These are phyloP conservation scores for Salmacisia buchloeana DNA, from an alignment of 1,284 basidiomycete genomes.

Conservation along the genomic window DNA sequence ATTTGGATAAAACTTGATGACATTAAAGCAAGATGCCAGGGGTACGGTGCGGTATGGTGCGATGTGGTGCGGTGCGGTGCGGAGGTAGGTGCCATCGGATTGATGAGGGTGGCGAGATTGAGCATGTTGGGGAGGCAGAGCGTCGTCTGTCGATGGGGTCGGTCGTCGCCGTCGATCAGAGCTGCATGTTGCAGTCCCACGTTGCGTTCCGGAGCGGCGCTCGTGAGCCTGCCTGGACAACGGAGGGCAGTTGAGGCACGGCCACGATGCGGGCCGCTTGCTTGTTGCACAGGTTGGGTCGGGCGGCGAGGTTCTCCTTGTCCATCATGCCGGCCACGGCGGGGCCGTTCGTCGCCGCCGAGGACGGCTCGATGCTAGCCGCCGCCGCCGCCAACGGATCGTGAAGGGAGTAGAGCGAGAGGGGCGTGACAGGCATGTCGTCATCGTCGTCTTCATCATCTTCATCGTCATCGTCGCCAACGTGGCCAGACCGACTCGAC, in stretches of 20 bases:
- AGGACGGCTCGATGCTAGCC: background rate
- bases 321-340: background rate
- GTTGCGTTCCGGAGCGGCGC: background rate
- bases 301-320: background rate
- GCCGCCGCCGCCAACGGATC: background rate
- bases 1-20: no score
- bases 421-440: constrained; percentile 48
- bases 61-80: no score
- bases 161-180: background rate
- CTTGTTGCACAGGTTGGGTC: background rate
- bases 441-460: constrained; percentile 44
- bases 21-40: no score
- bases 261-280: background rate
- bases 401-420: constrained; percentile 36
- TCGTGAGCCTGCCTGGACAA: background rate
- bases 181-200: constrained; percentile 8
- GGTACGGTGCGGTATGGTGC: no score
- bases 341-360: background rate
- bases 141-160: background rate
- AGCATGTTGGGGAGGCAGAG: background rate
- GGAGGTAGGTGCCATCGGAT: no score
- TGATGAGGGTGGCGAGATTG: background rate
- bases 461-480: constrained; percentile 21
- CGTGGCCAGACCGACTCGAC: constrained; percentile 23
- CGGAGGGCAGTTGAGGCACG: background rate